Evolutionary conservation across 2,329 filamentous ascomycete species (phyloP), one percentile per base, ranked within the genome.

Genomic region (Periconia macrospinosa): DNA sequence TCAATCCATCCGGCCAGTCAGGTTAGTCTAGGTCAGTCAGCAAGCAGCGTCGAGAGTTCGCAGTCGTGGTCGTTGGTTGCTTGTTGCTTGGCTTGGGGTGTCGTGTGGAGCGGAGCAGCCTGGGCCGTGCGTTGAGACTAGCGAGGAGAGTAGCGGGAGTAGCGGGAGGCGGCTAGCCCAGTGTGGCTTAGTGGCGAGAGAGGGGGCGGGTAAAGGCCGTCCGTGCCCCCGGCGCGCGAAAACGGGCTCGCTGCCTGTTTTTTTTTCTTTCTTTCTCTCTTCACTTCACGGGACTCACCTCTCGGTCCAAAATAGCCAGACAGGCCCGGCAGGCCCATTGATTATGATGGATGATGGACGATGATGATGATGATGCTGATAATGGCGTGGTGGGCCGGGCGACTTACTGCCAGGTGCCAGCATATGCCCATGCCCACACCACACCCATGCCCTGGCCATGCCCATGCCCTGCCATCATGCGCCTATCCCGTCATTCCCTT

Each of bases 241-340:
- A 61, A 65, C 63, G 60, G 60, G 57, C 54, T 57, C 52, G 23
- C 8, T 62, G 56, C 52, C 59, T 54, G 56, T 49, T 58, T 49
- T 58, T 37, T 37, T 13, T 37, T 37, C 33, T n/a, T 37, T 10
- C 33, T 37, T 37, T 37, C 33, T 3, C 11, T 37, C 3, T 37
- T 13, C 33, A 33, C 11, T 37, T 56, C 53, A 62, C 61, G 61
- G 61, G 61, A 61, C 60, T 61, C 53, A 55, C 50, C 52, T 58
- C 59, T 65, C 66, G 61, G 66, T 56, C 63, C 64, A 64, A 60
- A 10, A 14, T 7, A 58, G 61, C 59, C 65, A 59, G 49, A 60
- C 64, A 62, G 60, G 64, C 55, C 64, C 59, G 60, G 60, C 64
- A 63, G n/a, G n/a, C n/a, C 57, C 59, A 30, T 62, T 62, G 19